Conservation (phyloP, 129 eudicot species). For the Tagetes erecta region DNA sequence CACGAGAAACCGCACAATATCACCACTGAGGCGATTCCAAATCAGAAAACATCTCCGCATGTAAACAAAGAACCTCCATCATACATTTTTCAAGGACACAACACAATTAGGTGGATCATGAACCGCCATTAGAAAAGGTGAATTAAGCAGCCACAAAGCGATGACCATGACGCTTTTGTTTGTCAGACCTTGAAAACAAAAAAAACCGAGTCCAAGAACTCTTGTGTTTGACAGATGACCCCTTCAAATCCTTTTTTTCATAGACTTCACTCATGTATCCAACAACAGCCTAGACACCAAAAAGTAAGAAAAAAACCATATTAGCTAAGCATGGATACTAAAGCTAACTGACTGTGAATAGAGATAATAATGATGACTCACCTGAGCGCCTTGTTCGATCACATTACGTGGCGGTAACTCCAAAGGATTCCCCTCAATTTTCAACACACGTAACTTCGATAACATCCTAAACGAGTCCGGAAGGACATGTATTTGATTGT, state of each 20-base stretch:
- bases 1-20: too few species aligned
- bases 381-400: conserved; percentile 72
- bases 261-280: conserved; percentile 66
- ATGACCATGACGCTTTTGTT: conserved; percentile 51
- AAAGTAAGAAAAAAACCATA: background rate
- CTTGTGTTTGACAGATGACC: conserved; percentile 64
- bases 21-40: too few species aligned
- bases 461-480: conserved; percentile 86
- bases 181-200: conserved; percentile 56
- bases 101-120: background rate
- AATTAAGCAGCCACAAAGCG: conserved; percentile 39
- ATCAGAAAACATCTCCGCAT: background rate
- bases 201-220: conserved; percentile 64
- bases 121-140: background rate
- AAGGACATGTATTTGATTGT: conserved; percentile 73
- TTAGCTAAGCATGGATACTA: background rate
- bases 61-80: background rate
- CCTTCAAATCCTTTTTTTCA: conserved; percentile 58
- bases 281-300: conserved; percentile 66
- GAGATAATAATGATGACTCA: conserved; percentile 14
- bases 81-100: background rate
- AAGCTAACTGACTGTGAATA: background rate
- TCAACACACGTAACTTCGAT: conserved; percentile 51
- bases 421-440: conserved; percentile 84
- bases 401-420: conserved; percentile 65